phyloP scores from a whole-genome alignment of 805 yeast genomes.

The Candida awuae region DNA sequence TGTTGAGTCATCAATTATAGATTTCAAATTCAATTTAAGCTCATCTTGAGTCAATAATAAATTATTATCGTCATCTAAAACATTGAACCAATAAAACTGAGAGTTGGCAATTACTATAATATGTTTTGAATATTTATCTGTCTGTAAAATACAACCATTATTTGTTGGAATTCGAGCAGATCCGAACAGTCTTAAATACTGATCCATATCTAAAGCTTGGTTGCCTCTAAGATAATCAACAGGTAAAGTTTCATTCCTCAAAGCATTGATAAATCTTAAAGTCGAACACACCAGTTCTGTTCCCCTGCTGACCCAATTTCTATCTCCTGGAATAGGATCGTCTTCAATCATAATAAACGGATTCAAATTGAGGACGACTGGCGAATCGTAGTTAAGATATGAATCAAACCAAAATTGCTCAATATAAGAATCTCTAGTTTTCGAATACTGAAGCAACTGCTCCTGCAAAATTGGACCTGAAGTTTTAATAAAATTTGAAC shows the following conservation, averaged over 20 bases:
- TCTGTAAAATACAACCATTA: slow-evolving; percentile 78
- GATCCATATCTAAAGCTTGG: slow-evolving; percentile 79
- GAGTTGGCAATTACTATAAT: slow-evolving; percentile 76
- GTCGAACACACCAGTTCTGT: slow-evolving; percentile 71
- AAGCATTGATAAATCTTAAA: slow-evolving; percentile 69
- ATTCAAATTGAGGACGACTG: slow-evolving; percentile 84
- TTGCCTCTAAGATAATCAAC: slow-evolving; percentile 61
- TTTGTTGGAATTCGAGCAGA: slow-evolving; percentile 79
- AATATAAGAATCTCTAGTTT: slow-evolving; percentile 66
- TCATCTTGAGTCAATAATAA: slow-evolving; percentile 69
- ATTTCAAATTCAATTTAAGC: slow-evolving; percentile 62
- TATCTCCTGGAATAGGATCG: slow-evolving; percentile 69
- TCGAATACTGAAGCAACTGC: slow-evolving; percentile 53
- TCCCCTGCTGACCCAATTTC: slow-evolving; percentile 69
- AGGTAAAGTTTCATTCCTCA: slow-evolving; percentile 64
- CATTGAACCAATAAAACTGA: slow-evolving; percentile 94
- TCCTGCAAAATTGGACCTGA: slow-evolving; percentile 54
- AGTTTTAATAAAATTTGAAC: slow-evolving; percentile 45
- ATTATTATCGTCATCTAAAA: slow-evolving; percentile 63
- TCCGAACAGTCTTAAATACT: slow-evolving; percentile 79
- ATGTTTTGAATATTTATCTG: slow-evolving; percentile 68
- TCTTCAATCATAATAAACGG: slow-evolving; percentile 88
- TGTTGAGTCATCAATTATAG: slow-evolving; percentile 68
- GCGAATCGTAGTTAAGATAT: slow-evolving; percentile 77
- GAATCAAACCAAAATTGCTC: slow-evolving; percentile 95